phyloP scores from a whole-genome alignment of 345 rosid species.

The Pugionium cornutum region DNA sequence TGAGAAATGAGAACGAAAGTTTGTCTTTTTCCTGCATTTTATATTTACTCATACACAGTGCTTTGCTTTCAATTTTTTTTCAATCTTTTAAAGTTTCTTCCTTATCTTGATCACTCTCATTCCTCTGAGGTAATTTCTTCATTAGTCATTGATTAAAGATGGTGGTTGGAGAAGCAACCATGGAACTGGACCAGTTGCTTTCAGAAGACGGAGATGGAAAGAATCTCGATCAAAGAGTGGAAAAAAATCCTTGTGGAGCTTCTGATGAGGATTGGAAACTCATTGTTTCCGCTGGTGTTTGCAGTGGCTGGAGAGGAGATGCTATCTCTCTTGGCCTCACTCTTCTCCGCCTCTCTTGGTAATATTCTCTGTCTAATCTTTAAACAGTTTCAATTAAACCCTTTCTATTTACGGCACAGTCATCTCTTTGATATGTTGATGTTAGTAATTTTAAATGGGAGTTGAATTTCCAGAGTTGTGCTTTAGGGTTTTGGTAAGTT shows the following conservation, averaged over 20 bases:
- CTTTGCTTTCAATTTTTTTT: background rate
- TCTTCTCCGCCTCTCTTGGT: constrained; percentile 93
- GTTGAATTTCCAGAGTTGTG: constrained; percentile 10
- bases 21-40: constrained; percentile 13
- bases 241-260: too few relatives aligned
- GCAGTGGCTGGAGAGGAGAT: constrained; percentile 83
- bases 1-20: constrained; percentile 5
- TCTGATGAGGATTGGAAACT: too few relatives aligned
- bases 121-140: constrained; percentile 31
- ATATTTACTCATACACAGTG: background rate
- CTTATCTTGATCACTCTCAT: constrained; percentile 16
- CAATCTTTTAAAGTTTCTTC: background rate
- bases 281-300: too few relatives aligned
- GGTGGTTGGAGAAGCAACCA: constrained; percentile 44
- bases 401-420: too few relatives aligned
- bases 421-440: background rate
- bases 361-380: constrained; percentile 19
- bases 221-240: too few relatives aligned
- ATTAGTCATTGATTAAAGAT: background rate
- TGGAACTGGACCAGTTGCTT: constrained; percentile 69
- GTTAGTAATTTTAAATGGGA: background rate
- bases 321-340: constrained; percentile 75
- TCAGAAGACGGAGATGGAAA: too few relatives aligned
- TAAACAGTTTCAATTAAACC: too few relatives aligned
- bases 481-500: constrained; percentile 13